These are phyloP conservation scores for Panaeolus papilionaceus DNA, from an alignment of 768 basidiomycete species.

Conservation along the genomic window DNA sequence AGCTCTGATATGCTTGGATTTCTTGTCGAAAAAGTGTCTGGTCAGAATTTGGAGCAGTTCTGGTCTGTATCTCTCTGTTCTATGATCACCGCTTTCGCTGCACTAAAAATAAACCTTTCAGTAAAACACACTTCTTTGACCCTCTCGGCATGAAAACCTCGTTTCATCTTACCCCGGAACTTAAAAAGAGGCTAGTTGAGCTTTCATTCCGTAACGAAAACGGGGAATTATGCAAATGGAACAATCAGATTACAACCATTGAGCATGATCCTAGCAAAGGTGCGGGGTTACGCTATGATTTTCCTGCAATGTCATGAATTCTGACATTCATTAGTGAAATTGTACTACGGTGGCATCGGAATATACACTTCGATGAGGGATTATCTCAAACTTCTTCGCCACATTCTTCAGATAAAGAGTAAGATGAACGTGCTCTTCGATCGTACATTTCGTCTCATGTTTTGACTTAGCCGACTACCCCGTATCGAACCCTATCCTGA, in stretches of 20 bases:
- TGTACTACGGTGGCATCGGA: constrained; percentile 37
- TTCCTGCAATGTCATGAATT: not conserved
- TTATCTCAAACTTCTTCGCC: constrained; percentile 39
- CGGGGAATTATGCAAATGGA: constrained; percentile 29
- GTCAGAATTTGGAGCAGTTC: constrained; percentile 36
- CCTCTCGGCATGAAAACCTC: constrained; percentile 39
- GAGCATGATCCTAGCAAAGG: constrained; percentile 36
- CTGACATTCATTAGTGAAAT: constrained; percentile 25
- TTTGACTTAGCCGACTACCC: constrained; percentile 26
- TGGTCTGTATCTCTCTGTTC: constrained; percentile 29
- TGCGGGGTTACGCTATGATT: constrained; percentile 10
- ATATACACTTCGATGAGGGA: constrained; percentile 37
- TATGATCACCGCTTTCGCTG: not conserved
- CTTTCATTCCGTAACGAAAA: constrained; percentile 30
- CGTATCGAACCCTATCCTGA: constrained; percentile 33
- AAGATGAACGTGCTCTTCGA: not conserved
- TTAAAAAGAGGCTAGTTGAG: constrained; percentile 30
- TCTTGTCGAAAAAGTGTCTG: constrained; percentile 36
- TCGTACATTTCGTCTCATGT: constrained; percentile 13
- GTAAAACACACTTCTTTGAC: constrained; percentile 37
- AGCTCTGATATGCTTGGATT: constrained; percentile 39
- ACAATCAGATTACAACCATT: constrained; percentile 31
- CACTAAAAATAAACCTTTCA: constrained; percentile 17
- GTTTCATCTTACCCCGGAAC: constrained; percentile 36
- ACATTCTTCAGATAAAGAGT: constrained; percentile 40